Base-by-base conservation (phyloP, 2,329 filamentous ascomycete genomes). In the Neonectria faginata region DNA sequence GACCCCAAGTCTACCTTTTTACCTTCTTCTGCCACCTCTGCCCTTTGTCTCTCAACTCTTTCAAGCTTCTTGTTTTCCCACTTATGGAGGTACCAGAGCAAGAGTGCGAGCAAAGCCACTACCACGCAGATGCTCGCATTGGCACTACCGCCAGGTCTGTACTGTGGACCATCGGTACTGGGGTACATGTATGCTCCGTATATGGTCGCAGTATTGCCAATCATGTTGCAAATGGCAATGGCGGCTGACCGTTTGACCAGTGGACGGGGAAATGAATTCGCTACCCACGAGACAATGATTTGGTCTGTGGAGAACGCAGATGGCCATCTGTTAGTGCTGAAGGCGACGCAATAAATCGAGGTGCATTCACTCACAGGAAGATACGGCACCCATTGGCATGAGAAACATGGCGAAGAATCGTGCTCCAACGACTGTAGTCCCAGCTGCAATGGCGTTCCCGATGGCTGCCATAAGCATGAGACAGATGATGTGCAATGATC, bases 251-350 rank as follows among this genome's bases (percentile, higher is more conserved):
- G 85, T 52, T 90, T 88, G 2, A 89, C 90, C 2, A 90, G 77
- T 1, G 91, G 89, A 76, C 91, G 91, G 0, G 91, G 90, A 39
- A 93, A 85, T 9, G 91, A 89, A 67, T 92, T 91, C 3, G 88
- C 87, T 36, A 93, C 88, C 70, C 85, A 86, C 0, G 90, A 88
- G 50, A 93, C 90, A 25, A 93, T 85, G 64, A 86, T 85, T 67
- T 84, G 82, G 44, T 84, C 78, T 79, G 59, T 7, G 27, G 39
- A 29, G 4, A n/a, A 36, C 47, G 53, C 1, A 16, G 10, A 9
- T 31, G 3, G 41, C 22, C 36, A 6, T 22, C 2, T 9, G 14
- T 12, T 7, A 20, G 4, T 22, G 16, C 7, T 0, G 2, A 5
- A 3, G 16, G 1, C 1, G 27, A 18, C n/a, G n/a, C n/a, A 3